phyloP scores from a whole-genome alignment of 2,329 filamentous ascomycete species.

The Fusarium sp. region DNA sequence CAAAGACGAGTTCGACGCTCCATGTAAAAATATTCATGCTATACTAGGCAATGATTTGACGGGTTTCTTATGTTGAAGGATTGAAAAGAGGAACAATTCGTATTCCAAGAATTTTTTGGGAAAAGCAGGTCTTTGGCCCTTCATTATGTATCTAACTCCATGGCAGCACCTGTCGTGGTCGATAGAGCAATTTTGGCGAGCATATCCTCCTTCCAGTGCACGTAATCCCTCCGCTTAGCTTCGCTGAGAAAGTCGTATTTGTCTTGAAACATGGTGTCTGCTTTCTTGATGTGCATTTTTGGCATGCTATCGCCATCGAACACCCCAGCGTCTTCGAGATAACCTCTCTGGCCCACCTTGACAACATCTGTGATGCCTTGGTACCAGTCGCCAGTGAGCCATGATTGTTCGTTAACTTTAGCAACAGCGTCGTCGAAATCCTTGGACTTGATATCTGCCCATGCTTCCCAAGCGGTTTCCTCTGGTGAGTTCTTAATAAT shows the following conservation, averaged over 20 bases:
- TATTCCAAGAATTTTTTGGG: conserved; percentile 43
- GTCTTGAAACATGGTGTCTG: conserved; percentile 81
- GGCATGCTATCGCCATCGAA: conserved; percentile 53
- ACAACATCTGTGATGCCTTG: conserved; percentile 68
- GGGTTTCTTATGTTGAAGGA: conserved; percentile 26
- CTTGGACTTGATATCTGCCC: conserved; percentile 61
- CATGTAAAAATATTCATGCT: conserved; percentile 22
- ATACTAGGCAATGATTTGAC: conserved; percentile 13
- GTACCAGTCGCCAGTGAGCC: conserved; percentile 75
- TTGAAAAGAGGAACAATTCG: conserved; percentile 35
- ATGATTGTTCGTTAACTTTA: conserved; percentile 67
- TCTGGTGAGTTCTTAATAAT: conserved; percentile 57
- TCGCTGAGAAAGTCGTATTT: conserved; percentile 79
- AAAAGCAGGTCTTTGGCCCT: conserved; percentile 46
- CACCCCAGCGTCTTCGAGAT: conserved; percentile 54
- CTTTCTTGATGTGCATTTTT: conserved; percentile 61
- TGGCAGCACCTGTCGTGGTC: conserved; percentile 46
- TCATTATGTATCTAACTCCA: conserved; percentile 55
- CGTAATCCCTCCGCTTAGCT: conserved; percentile 71
- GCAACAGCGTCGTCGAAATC: conserved; percentile 74
- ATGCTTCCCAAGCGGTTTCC: conserved; percentile 67
- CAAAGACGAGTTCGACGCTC: conserved; percentile 27
- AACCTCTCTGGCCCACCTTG: conserved; percentile 50
- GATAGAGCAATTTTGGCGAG: conserved; percentile 67
- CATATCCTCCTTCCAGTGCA: conserved; percentile 73